A percentile compares a stretch with the other conserved stretches of the same genome.
Evolutionary conservation across 129 eudicot genomes (phyloP).

Genomic region (Sambucus nigra): DNA sequence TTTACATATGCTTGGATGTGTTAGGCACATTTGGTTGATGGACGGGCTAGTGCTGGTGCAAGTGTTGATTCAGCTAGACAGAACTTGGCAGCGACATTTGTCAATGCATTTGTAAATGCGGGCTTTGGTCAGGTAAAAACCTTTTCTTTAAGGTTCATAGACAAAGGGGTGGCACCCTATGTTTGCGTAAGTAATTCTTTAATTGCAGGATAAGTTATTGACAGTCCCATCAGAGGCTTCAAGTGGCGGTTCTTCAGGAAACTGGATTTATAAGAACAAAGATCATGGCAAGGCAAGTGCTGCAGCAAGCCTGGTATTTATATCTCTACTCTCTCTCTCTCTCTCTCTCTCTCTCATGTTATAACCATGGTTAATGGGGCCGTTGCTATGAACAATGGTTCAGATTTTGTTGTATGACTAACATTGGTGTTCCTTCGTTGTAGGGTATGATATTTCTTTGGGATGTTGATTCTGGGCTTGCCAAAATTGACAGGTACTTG

Average conservation of each 20-base stretch:
- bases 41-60: slow-evolving; percentile 43
- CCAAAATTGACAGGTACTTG: slow-evolving; percentile 44
- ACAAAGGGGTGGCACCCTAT: not conserved
- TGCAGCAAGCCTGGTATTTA: slow-evolving; percentile 47
- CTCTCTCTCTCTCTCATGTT: too few relatives aligned
- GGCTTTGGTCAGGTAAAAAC: slow-evolving; percentile 47
- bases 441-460: slow-evolving; percentile 51
- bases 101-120: slow-evolving; percentile 55
- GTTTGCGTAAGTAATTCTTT: not conserved
- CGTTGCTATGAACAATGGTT: too few relatives aligned
- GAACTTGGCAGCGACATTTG: slow-evolving; percentile 53
- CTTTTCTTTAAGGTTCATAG: not conserved
- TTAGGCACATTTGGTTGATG: slow-evolving; percentile 48
- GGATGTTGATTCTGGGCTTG: slow-evolving; percentile 55
- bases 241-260: slow-evolving; percentile 30
- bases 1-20: not conserved
- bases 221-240: slow-evolving; percentile 39
- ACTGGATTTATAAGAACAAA: slow-evolving; percentile 49
- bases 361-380: too few relatives aligned
- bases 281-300: slow-evolving; percentile 54
- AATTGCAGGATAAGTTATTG: slow-evolving; percentile 43
- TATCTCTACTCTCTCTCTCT: not conserved
- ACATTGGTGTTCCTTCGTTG: too few relatives aligned
- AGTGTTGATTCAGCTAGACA: slow-evolving; percentile 48
- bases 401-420: too few relatives aligned